Conservation (phyloP, 2,329 filamentous ascomycete genomes). For the Ciborinia camelliae region DNA sequence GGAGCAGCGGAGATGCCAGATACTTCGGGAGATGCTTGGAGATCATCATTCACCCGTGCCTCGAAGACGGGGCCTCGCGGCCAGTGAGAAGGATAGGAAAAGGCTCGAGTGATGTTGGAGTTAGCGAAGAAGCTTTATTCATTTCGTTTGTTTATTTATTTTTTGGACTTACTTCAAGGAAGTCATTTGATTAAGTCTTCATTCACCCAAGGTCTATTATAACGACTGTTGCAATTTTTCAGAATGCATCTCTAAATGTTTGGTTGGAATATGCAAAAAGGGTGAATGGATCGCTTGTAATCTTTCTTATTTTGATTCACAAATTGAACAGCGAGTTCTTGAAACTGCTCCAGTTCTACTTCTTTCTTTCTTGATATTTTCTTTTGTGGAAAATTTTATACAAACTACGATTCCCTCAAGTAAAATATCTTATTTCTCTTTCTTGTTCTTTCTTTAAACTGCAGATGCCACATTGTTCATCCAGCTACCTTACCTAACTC, state of each 20-base stretch:
- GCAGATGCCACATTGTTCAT: neutral
- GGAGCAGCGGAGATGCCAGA: conserved; percentile 3
- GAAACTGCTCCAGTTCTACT: neutral
- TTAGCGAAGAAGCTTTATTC: neutral
- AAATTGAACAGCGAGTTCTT: neutral
- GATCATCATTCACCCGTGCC: neutral
- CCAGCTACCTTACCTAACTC: neutral
- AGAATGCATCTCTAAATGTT: neutral
- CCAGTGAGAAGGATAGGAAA: neutral
- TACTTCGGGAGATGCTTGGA: neutral
- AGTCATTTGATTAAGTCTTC: neutral
- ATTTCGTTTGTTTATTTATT: neutral
- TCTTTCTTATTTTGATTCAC: neutral
- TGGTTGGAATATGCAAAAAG: neutral
- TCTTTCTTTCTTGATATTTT: neutral
- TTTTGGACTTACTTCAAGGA: neutral
- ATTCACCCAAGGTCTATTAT: neutral
- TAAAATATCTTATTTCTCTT: neutral
- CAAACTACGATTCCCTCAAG: neutral
- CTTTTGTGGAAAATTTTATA: neutral
- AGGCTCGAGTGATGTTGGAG: too few species aligned
- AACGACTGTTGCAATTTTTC: neutral
- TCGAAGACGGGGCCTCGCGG: neutral
- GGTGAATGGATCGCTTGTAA: neutral
- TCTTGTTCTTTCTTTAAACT: neutral